Evolutionary conservation across 352 stramenopile species (phyloP).

Genomic region (Pythium plurisporium): DNA sequence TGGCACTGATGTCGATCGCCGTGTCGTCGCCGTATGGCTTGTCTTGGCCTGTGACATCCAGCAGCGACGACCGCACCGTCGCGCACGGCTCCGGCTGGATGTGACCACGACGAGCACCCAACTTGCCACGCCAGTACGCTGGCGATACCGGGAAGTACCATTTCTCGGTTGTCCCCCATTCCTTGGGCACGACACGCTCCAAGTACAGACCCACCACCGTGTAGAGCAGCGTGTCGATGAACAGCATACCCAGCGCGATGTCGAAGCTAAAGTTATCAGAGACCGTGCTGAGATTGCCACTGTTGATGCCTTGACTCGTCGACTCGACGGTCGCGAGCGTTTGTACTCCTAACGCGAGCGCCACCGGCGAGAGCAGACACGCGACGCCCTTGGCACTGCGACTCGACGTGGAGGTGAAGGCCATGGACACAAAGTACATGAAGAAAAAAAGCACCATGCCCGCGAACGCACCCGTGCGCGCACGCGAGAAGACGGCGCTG

Average conservation of each 20-base stretch:
- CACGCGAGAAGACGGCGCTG: constrained; percentile 55
- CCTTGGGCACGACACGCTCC: constrained; percentile 87
- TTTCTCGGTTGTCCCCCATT: constrained; percentile 85
- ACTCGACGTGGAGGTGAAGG: constrained; percentile 55
- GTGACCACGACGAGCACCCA: constrained; percentile 26
- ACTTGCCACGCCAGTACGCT: constrained; percentile 64
- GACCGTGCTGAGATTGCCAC: constrained; percentile 29
- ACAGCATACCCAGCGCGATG: constrained; percentile 63
- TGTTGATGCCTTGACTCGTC: constrained; percentile 35
- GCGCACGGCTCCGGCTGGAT: too few relatives aligned
- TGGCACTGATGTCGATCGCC: not conserved
- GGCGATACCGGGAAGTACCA: constrained; percentile 89
- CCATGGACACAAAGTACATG: constrained; percentile 73
- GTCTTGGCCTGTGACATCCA: constrained; percentile 18
- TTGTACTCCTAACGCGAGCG: constrained; percentile 62
- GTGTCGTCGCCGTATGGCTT: not conserved
- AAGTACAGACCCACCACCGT: constrained; percentile 85
- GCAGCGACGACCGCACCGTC: too few relatives aligned
- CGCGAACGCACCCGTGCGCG: constrained; percentile 53
- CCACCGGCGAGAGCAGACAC: constrained; percentile 63
- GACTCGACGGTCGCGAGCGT: constrained; percentile 63
- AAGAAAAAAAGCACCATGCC: constrained; percentile 74
- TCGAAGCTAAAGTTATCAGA: constrained; percentile 64
- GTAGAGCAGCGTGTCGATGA: constrained; percentile 88
- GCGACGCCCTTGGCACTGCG: constrained; percentile 21